A percentile compares a stretch with the other conserved stretches of the same genome.
phyloP scores from a whole-genome alignment of 2,329 filamentous ascomycete species.

The Pseudogymnoascus sp. region DNA sequence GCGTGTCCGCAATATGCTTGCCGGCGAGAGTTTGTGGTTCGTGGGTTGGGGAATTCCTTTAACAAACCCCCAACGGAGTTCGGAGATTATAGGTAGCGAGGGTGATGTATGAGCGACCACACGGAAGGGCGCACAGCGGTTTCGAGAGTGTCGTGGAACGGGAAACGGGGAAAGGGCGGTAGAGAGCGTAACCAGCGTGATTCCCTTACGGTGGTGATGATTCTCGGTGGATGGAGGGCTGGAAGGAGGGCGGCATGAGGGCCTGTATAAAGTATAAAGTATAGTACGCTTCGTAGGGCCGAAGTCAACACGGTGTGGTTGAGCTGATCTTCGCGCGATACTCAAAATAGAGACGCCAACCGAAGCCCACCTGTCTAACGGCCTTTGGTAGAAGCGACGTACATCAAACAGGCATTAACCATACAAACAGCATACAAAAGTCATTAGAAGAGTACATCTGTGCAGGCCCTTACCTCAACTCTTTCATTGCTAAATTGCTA shows the following conservation, averaged over 20 bases:
- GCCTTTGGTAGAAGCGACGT: slow-evolving; percentile 1
- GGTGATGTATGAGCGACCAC: background rate
- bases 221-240: background rate
- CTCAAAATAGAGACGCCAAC: slow-evolving; percentile 7
- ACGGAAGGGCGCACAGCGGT: background rate
- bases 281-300: background rate
- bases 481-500: background rate
- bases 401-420: background rate
- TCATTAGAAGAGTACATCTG: background rate
- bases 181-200: background rate
- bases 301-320: background rate
- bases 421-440: background rate
- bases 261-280: slow-evolving; percentile 6
- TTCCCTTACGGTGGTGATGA: background rate
- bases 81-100: slow-evolving; percentile 1
- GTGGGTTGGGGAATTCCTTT: background rate
- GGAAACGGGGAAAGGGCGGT: background rate
- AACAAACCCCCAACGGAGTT: background rate
- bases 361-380: slow-evolving; percentile 6
- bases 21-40: background rate
- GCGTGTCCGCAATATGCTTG: background rate
- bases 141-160: background rate
- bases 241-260: slow-evolving; percentile 1
- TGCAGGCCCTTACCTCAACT: background rate
- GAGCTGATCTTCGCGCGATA: slow-evolving; percentile 3